Evolutionary conservation across 148 eudicot species (phyloP).

Genomic region (Bassia scoparia): DNA sequence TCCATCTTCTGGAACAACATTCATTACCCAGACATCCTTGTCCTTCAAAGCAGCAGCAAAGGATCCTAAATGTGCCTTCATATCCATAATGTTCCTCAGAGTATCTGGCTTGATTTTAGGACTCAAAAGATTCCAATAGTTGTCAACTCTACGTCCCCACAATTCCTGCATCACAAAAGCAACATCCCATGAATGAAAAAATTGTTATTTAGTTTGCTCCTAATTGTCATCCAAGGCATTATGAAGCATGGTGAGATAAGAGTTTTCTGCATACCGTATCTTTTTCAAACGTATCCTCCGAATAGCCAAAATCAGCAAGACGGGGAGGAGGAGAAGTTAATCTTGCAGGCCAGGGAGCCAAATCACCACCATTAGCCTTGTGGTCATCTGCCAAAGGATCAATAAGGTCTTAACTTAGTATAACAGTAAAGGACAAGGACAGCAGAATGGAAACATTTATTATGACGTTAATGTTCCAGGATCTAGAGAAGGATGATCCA

Average conservation of each 20-base stretch:
- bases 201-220: background rate
- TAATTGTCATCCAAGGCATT: background rate
- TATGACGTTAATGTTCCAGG: background rate
- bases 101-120: constrained; percentile 68
- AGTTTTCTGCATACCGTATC: constrained; percentile 59
- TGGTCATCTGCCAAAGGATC: constrained; percentile 68
- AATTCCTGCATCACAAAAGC: constrained; percentile 49
- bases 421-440: background rate
- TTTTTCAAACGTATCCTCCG: constrained; percentile 72
- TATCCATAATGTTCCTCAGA: constrained; percentile 88
- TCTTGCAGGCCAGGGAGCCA: constrained; percentile 97
- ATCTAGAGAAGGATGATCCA: background rate
- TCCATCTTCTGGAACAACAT: constrained; percentile 91
- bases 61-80: constrained; percentile 94
- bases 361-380: constrained; percentile 69
- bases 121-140: constrained; percentile 74
- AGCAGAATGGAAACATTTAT: background rate
- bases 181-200: constrained; percentile 3
- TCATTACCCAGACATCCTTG: constrained; percentile 98
- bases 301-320: constrained; percentile 93
- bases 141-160: constrained; percentile 81
- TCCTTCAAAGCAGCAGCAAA: constrained; percentile 94
- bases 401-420: background rate
- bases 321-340: constrained; percentile 91
- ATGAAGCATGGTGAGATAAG: constrained; percentile 2